A percentile compares a stretch with the other conserved stretches of the same genome.
phyloP scores from a whole-genome alignment of 352 stramenopile species.

The Pythium phragmiticola region DNA sequence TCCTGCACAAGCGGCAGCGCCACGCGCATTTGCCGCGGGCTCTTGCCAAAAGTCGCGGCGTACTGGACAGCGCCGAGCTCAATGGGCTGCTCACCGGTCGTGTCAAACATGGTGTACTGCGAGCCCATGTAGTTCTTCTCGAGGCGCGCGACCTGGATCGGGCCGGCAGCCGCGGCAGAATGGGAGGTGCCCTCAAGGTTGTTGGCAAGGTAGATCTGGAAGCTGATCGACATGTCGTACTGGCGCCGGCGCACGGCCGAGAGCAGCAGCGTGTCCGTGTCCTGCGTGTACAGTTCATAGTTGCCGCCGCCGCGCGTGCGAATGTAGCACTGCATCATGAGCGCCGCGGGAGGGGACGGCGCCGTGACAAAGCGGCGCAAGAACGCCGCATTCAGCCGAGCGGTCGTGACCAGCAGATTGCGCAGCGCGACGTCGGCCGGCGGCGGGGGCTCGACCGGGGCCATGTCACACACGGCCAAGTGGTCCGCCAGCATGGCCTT shows the following conservation, averaged over 20 bases:
- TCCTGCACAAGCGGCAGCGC: constrained; percentile 57
- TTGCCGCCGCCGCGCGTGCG: constrained; percentile 74
- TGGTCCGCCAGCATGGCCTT: constrained; percentile 68
- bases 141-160: constrained; percentile 63
- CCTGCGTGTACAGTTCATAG: constrained; percentile 86
- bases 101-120: constrained; percentile 86
- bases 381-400: constrained; percentile 51
- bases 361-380: constrained; percentile 59
- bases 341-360: constrained; percentile 52
- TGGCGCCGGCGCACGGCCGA: constrained; percentile 76
- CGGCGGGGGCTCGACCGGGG: constrained; percentile 68
- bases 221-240: constrained; percentile 88
- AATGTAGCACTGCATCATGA: constrained; percentile 89
- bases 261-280: constrained; percentile 73
- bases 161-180: constrained; percentile 4
- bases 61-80: constrained; percentile 86
- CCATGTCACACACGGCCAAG: constrained; percentile 61
- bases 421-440: constrained; percentile 69
- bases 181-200: constrained; percentile 36
- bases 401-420: constrained; percentile 53
- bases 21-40: constrained; percentile 83
- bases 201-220: constrained; percentile 67
- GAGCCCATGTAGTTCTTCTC: constrained; percentile 89
- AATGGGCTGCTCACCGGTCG: constrained; percentile 42
- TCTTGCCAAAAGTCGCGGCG: constrained; percentile 83